phyloP scores from a whole-genome alignment of 2,329 filamentous ascomycete genomes.

The Colletotrichum phormii region DNA sequence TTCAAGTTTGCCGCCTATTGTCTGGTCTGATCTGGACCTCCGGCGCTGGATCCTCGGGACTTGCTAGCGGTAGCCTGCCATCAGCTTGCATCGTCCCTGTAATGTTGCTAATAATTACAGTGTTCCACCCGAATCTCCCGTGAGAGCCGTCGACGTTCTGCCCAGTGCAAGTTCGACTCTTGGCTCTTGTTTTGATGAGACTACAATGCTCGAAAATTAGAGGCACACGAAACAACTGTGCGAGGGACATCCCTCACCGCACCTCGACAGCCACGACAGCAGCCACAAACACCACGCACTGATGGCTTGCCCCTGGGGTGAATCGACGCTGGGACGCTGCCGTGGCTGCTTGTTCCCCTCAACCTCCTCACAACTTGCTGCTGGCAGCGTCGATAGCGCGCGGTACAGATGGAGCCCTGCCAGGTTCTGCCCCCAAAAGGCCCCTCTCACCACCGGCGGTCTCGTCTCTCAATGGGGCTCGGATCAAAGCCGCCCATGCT shows the following conservation, averaged over 20 bases:
- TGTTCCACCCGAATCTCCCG: slow-evolving; percentile 29
- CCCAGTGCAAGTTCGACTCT: not conserved
- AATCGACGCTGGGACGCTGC: not conserved
- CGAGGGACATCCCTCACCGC: slow-evolving; percentile 14
- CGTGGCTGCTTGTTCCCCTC: not conserved
- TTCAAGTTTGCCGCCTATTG: slow-evolving; percentile 9
- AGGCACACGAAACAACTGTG: slow-evolving; percentile 26
- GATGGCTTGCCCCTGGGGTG: slow-evolving; percentile 13
- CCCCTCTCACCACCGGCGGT: slow-evolving; percentile 9
- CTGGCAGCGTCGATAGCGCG: not conserved
- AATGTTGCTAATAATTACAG: slow-evolving; percentile 4
- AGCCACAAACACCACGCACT: slow-evolving; percentile 31
- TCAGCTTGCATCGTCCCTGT: not conserved
- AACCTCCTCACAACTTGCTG: not conserved
- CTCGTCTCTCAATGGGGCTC: slow-evolving; percentile 16
- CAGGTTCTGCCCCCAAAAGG: slow-evolving; percentile 5
- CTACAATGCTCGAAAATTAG: not conserved
- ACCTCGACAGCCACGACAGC: slow-evolving; percentile 11
- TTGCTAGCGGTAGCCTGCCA: not conserved
- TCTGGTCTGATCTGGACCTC: slow-evolving; percentile 2
- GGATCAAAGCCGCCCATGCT: slow-evolving; percentile 19
- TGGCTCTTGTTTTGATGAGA: not conserved
- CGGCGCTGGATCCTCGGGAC: not conserved
- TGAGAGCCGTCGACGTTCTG: not conserved
- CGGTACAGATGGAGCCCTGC: not conserved